Conservation (phyloP, 306 rosid genomes). For the Corylus avellana region DNA sequence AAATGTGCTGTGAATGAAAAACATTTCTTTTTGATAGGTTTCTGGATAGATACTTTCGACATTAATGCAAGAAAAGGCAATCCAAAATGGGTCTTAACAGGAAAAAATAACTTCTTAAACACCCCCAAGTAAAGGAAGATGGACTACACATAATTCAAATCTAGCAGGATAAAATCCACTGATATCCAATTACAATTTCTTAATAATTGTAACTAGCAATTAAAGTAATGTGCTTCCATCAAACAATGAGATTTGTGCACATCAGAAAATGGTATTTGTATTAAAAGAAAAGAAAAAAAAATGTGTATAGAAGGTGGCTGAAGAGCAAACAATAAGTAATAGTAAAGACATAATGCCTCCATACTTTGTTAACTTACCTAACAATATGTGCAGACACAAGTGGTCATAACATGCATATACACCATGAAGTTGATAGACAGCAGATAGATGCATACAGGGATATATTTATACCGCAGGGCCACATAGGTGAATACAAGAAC, state of each 20-base stretch:
- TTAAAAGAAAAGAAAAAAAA: too few relatives aligned
- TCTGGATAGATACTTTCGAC: background rate
- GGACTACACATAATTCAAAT: background rate
- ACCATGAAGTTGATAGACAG: slow-evolving; percentile 4
- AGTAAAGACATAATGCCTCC: background rate
- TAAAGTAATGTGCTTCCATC: background rate
- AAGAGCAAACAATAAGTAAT: background rate
- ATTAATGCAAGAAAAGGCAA: background rate
- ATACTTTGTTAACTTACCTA: background rate
- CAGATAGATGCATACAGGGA: background rate
- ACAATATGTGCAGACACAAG: background rate
- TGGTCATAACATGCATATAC: background rate
- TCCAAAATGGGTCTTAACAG: background rate
- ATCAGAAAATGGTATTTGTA: background rate
- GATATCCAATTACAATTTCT: background rate
- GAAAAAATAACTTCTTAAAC: background rate
- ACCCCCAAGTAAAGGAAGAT: background rate
- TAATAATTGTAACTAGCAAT: background rate
- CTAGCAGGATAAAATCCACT: background rate
- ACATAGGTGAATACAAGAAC: background rate
- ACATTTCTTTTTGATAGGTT: background rate
- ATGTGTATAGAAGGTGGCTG: background rate
- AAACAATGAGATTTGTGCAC: background rate
- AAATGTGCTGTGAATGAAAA: background rate
- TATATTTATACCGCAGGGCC: background rate